Percentiles rank a stretch among this genome's conserved stretches.
These are phyloP conservation scores for Psilocybe tampanensis DNA, from an alignment of 768 basidiomycete genomes.

Conservation along the genomic window DNA sequence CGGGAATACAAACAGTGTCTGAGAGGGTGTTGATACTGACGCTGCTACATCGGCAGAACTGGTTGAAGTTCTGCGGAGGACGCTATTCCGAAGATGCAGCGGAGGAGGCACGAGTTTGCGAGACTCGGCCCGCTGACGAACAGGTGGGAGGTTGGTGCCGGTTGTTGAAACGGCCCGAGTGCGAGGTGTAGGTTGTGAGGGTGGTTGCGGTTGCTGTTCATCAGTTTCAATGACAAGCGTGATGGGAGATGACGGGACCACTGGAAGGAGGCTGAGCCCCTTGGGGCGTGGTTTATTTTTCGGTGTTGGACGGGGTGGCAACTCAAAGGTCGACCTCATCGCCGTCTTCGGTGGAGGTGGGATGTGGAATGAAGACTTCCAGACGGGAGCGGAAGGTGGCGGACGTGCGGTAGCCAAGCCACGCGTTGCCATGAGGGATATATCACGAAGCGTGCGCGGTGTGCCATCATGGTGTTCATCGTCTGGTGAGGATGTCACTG, in stretches of 20 bases:
- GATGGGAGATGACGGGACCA: slow-evolving; percentile 76
- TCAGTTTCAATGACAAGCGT: slow-evolving; percentile 45
- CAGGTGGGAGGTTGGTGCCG: slow-evolving; percentile 33
- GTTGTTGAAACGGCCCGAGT: slow-evolving; percentile 13
- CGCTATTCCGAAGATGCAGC: slow-evolving; percentile 48
- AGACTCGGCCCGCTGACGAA: slow-evolving; percentile 55
- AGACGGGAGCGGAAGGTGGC: slow-evolving; percentile 58
- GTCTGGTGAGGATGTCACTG: slow-evolving; percentile 46
- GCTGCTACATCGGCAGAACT: slow-evolving; percentile 26
- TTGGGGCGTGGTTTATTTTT: slow-evolving; percentile 65
- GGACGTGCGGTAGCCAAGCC: slow-evolving; percentile 30
- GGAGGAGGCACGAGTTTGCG: slow-evolving; percentile 59
- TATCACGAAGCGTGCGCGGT: slow-evolving; percentile 27
- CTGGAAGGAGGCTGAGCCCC: slow-evolving; percentile 62
- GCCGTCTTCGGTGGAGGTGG: slow-evolving; percentile 57
- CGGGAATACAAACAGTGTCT: slow-evolving; percentile 86
- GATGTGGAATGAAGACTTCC: slow-evolving; percentile 60
- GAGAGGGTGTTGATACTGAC: slow-evolving; percentile 57
- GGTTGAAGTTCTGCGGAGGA: slow-evolving; percentile 34
- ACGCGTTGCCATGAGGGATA: slow-evolving; percentile 26
- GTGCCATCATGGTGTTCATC: slow-evolving; percentile 37
- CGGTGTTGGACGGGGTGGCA: slow-evolving; percentile 30
- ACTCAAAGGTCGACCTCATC: slow-evolving; percentile 51
- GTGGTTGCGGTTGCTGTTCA: slow-evolving; percentile 9
- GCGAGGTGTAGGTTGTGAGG: slow-evolving; percentile 8